phyloP scores from a whole-genome alignment of 83 land plant genomes.

The Picea abies region DNA sequence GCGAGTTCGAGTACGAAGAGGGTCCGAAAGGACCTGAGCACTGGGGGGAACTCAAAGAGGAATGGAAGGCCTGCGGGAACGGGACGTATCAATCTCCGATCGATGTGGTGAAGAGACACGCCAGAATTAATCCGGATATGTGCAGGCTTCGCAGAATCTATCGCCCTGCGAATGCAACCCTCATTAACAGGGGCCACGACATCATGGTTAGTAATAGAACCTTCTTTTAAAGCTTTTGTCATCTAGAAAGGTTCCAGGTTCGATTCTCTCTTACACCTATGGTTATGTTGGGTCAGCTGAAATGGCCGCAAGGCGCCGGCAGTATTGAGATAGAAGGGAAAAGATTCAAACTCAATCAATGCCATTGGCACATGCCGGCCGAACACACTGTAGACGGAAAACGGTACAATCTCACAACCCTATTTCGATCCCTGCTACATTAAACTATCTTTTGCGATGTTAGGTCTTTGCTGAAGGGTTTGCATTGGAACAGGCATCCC shows the following conservation, averaged over 20 bases:
- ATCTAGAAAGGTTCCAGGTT: too few relatives aligned
- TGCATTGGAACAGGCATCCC: slow-evolving; percentile 22
- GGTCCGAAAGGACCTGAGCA: slow-evolving; percentile 35
- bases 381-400: slow-evolving; percentile 47
- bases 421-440: too few relatives aligned
- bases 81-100: slow-evolving; percentile 60
- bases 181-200: slow-evolving; percentile 49
- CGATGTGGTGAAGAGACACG: slow-evolving; percentile 28
- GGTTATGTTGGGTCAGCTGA: not conserved
- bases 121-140: not conserved
- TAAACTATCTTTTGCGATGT: too few relatives aligned
- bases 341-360: slow-evolving; percentile 21
- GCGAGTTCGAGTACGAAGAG: slow-evolving; percentile 35
- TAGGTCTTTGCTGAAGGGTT: too few relatives aligned
- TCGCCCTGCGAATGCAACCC: slow-evolving; percentile 24
- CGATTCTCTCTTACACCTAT: too few relatives aligned
- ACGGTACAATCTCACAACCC: not conserved
- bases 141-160: slow-evolving; percentile 29
- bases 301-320: slow-evolving; percentile 18
- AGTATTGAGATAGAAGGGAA: slow-evolving; percentile 30
- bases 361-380: slow-evolving; percentile 47
- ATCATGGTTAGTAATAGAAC: not conserved
- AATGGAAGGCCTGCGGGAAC: slow-evolving; percentile 40
- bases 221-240: too few relatives aligned
- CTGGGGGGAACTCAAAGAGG: slow-evolving; percentile 45